Base-by-base conservation (phyloP, 164 flowering plant species). In the Platanus orientalis region DNA sequence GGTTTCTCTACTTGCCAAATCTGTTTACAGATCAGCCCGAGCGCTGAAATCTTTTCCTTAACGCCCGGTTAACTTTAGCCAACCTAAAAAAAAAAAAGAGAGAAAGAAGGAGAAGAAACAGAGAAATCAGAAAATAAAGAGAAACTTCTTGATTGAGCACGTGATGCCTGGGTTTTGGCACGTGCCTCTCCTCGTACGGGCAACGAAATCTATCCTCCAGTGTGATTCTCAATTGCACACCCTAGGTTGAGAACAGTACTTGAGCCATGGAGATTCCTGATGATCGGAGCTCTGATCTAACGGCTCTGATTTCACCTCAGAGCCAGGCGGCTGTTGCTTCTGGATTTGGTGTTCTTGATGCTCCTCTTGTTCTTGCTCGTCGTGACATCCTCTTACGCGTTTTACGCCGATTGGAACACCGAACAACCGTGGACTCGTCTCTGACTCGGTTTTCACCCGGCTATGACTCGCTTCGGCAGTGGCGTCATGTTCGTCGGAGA, bases 351-450 rank as follows among this genome's bases (percentile, higher is more conserved):
- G 61, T 12, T 71, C 62, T 53, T 76, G 64, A 54, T 53, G 51
- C 61, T 62, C 51, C 64, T 75, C 76, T 32, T 63, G 66, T 34
- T 63, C 71, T 64, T 60, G 70, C 68, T 36, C 63, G 20, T 20
- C 76, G 0, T 64, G 79, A 1, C 50, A 68, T 53, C 72, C 81
- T 64, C 89, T 78, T 44, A n/a, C 70, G 0, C 94, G 84, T 66
- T 85, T 88, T 47, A 25, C 54, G 0, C 90, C 84, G 16, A 88
- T 82, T 1, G 83, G 57, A 2, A 88, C 87, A 7, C 91, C 95
- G 63, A 88, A 88, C 47, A 88, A 62, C 57, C 78, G 70, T 48
- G 88, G 69, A 27, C 68, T 71, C 40, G 28, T 53, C 12, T 71
- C 81, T 29, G 62, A 74, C 32, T 63, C 75, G 21, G 27, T 24